Percentiles rank a stretch among this genome's conserved stretches.
Conservation (phyloP, 371 early-diverging fungal species). For the Blakeslea trispora region DNA sequence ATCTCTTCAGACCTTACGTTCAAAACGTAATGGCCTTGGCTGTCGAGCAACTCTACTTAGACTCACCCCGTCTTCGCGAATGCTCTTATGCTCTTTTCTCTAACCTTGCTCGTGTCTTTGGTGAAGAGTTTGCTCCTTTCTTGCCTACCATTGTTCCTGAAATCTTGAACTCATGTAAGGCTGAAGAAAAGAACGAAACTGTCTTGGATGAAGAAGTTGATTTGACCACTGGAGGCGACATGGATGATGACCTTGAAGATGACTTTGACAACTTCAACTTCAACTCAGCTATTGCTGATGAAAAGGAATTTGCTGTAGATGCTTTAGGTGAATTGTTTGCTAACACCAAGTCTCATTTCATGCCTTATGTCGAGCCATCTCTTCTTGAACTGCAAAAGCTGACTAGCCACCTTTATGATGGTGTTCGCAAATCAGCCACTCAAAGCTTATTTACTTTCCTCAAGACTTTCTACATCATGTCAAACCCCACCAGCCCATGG, state of each 20-base stretch:
- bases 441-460: constrained; percentile 71
- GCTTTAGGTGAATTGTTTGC: constrained; percentile 83
- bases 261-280: constrained; percentile 58
- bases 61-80: constrained; percentile 73
- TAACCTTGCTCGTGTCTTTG: constrained; percentile 74
- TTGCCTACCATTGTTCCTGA: constrained; percentile 72
- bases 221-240: constrained; percentile 30
- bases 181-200: constrained; percentile 64
- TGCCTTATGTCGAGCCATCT: constrained; percentile 79
- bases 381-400: constrained; percentile 63
- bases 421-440: constrained; percentile 77
- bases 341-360: constrained; percentile 67
- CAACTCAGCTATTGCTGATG: constrained; percentile 82
- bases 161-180: constrained; percentile 73
- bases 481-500: constrained; percentile 60
- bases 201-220: constrained; percentile 49
- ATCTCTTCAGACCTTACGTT: constrained; percentile 74
- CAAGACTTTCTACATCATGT: constrained; percentile 70
- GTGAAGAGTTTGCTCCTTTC: constrained; percentile 75
- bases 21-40: constrained; percentile 73
- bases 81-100: constrained; percentile 85
- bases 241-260: constrained; percentile 50
- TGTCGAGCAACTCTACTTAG: constrained; percentile 73
- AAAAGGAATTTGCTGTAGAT: constrained; percentile 88
- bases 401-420: constrained; percentile 72